phyloP scores from a whole-genome alignment of 2,329 filamentous ascomycete species.

The Colletotrichum camelliae region DNA sequence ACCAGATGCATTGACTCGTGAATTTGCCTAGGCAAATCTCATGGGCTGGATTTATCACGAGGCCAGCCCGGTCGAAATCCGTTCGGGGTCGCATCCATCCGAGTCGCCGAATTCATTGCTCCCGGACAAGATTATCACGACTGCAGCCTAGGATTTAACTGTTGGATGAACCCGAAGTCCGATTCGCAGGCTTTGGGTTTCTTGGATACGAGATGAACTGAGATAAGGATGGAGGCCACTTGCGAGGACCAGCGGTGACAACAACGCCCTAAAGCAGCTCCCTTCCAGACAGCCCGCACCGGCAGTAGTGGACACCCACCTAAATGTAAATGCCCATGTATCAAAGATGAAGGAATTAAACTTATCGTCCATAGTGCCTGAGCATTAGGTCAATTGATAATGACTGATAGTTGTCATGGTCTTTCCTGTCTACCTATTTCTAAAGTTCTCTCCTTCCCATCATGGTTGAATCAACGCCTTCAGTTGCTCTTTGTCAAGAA shows the following conservation, averaged over 20 bases:
- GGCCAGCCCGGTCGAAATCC: too few species aligned
- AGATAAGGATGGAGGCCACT: neutral
- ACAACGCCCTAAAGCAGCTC: neutral
- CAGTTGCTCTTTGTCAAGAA: constrained; percentile 31
- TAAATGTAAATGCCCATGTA: fast-evolving
- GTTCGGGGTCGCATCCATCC: too few species aligned
- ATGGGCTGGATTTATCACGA: too few species aligned
- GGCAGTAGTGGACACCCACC: neutral
- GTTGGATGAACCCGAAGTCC: neutral
- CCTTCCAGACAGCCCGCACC: neutral
- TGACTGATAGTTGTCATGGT: fast-evolving
- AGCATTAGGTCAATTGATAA: fast-evolving
- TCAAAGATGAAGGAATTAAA: neutral
- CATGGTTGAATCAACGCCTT: constrained; percentile 23
- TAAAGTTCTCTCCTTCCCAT: neutral
- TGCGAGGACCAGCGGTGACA: neutral
- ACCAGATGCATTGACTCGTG: neutral
- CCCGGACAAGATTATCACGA: neutral
- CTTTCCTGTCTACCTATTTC: neutral
- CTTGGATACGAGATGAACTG: neutral
- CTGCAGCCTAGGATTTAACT: fast-evolving
- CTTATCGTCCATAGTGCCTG: fast-evolving
- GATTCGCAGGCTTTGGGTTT: fast-evolving
- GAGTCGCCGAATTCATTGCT: fast-evolving
- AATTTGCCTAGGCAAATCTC: neutral